Evolutionary conservation across 164 flowering plant genomes (phyloP).

Genomic region (Buxus sempervirens): DNA sequence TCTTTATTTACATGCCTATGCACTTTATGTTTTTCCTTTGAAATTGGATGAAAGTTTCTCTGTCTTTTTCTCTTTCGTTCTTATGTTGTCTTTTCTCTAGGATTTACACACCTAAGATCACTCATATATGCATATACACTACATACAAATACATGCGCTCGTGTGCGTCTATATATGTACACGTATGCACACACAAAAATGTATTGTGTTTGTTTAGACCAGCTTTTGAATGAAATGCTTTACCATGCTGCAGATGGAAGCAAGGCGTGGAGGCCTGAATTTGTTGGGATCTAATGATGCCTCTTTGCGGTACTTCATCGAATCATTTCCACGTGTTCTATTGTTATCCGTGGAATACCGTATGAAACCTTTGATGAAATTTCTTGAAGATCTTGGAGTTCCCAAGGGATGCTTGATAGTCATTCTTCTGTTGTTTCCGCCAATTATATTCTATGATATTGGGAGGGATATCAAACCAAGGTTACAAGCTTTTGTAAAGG

Average conservation of each 20-base stretch:
- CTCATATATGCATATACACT: no score
- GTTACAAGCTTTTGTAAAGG: constrained; percentile 51
- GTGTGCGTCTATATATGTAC: no score
- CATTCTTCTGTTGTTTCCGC: constrained; percentile 65
- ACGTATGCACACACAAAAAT: no score
- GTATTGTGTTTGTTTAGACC: no score
- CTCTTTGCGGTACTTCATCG: constrained; percentile 59
- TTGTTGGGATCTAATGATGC: constrained; percentile 57
- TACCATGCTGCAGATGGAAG: constrained; percentile 62
- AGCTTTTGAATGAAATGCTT: not conserved
- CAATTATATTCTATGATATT: constrained; percentile 48
- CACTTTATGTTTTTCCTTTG: not conserved
- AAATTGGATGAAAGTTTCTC: not conserved
- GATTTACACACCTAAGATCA: not conserved
- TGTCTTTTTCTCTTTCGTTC: not conserved
- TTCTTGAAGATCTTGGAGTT: constrained; percentile 58
- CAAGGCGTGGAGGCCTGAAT: constrained; percentile 88
- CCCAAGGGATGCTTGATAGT: constrained; percentile 38
- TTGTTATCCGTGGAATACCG: constrained; percentile 49
- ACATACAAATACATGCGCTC: no score
- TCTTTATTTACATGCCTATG: not conserved
- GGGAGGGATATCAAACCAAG: constrained; percentile 51
- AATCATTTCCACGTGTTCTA: constrained; percentile 82
- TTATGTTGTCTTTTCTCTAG: no score
- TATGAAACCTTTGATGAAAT: constrained; percentile 50